Conservation (phyloP, 805 yeast species). For the Starmerella sp. region DNA sequence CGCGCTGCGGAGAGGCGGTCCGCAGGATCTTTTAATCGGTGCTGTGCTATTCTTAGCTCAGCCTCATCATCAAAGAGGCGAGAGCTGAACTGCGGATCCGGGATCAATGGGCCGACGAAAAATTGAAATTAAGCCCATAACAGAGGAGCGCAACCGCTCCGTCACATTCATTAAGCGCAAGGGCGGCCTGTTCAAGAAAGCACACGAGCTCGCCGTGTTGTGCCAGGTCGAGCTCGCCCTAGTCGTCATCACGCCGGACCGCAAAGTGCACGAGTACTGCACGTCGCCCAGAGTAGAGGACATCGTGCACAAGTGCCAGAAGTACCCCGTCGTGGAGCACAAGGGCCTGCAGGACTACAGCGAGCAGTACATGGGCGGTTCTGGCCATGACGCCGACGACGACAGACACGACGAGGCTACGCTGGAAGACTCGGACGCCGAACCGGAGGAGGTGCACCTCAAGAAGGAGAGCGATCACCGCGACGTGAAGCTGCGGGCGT, state of each 20-base stretch:
- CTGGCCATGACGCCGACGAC: slow-evolving; percentile 2
- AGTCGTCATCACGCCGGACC: slow-evolving; percentile 68
- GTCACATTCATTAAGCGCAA: slow-evolving; percentile 84
- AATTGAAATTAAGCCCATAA: slow-evolving; percentile 81
- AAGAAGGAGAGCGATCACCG: not conserved
- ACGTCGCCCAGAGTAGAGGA: slow-evolving; percentile 49
- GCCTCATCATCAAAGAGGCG: not conserved
- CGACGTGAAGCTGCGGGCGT: not conserved
- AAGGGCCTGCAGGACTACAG: slow-evolving; percentile 10
- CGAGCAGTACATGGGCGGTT: not conserved
- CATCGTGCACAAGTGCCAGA: slow-evolving; percentile 30
- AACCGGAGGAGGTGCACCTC: not conserved
- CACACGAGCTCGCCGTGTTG: slow-evolving; percentile 73
- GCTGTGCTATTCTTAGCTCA: slow-evolving; percentile 5
- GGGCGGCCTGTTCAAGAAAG: slow-evolving; percentile 78
- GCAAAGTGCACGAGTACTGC: slow-evolving; percentile 70
- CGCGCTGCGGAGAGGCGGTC: slow-evolving; percentile 1
- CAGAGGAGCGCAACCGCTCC: slow-evolving; percentile 68
- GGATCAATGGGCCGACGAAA: slow-evolving; percentile 85
- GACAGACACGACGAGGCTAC: slow-evolving; percentile 4
- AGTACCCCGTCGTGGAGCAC: slow-evolving; percentile 2
- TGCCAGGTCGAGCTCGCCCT: slow-evolving; percentile 92
- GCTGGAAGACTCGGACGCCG: not conserved
- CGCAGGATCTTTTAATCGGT: not conserved
- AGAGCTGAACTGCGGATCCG: not conserved